Conservation (phyloP, 768 basidiomycete species). For the Filobasidium wieringae region DNA sequence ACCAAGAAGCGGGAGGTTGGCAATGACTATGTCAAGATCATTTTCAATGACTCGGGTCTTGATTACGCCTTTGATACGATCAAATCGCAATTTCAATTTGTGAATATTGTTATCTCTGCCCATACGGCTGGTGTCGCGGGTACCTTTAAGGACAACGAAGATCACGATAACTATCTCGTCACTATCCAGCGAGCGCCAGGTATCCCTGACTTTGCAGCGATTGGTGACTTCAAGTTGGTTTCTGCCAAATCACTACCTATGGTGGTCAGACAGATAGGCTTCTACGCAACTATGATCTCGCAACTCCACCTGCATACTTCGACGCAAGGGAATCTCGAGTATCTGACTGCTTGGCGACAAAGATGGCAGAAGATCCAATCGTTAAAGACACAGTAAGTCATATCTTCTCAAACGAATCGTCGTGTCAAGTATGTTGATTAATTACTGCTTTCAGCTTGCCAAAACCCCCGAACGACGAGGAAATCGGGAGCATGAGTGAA, state of each 20-base stretch:
- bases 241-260: slow-evolving; percentile 74
- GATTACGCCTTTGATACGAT: slow-evolving; percentile 82
- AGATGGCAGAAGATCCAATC: slow-evolving; percentile 68
- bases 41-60: slow-evolving; percentile 93
- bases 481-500: not conserved
- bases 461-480: not conserved
- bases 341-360: slow-evolving; percentile 78
- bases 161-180: slow-evolving; percentile 93
- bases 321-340: slow-evolving; percentile 56
- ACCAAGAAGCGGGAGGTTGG: slow-evolving; percentile 94
- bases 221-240: slow-evolving; percentile 88
- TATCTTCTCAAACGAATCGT: too few relatives aligned
- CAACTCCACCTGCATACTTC: slow-evolving; percentile 67
- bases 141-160: slow-evolving; percentile 44
- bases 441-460: slow-evolving; percentile 3
- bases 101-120: slow-evolving; percentile 93
- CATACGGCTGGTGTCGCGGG: slow-evolving; percentile 42
- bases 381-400: slow-evolving; percentile 31
- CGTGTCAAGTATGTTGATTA: too few relatives aligned
- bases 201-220: slow-evolving; percentile 87
- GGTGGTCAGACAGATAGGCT: slow-evolving; percentile 75
- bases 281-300: slow-evolving; percentile 82
- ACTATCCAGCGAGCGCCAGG: slow-evolving; percentile 74
- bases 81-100: slow-evolving; percentile 84
- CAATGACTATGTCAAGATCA: slow-evolving; percentile 88